phyloP scores from a whole-genome alignment of 129 eudicot genomes.

The carrot (Daucus carota) region DH1_v3.0 NC_030387.2:36752501-36753000 shows the following conservation, averaged over 20 bases:
- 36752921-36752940: slow-evolving; percentile 7
- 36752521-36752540: slow-evolving; percentile 82
- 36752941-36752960: background rate
- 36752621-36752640: slow-evolving; percentile 46
- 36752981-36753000: background rate
- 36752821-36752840: slow-evolving; percentile 57
- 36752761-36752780: no score
- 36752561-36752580: slow-evolving; percentile 52
- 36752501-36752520: slow-evolving; percentile 73
- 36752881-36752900: slow-evolving; percentile 43
- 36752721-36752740: no score
- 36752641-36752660: slow-evolving; percentile 49
- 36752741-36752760: no score
- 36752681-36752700: background rate
- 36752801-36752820: slow-evolving; percentile 56
- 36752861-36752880: slow-evolving; percentile 62
- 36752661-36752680: background rate
- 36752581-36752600: slow-evolving; percentile 57
- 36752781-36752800: no score
- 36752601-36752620: slow-evolving; percentile 48
- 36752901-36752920: slow-evolving; percentile 40
- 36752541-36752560: slow-evolving; percentile 64
- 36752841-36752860: slow-evolving; percentile 40
- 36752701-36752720: background rate
- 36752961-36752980: background rate